Percentiles rank a stretch among this genome's conserved stretches.
phyloP scores from a whole-genome alignment of 148 eudicot species.

The Arctostaphylos glauca region DNA sequence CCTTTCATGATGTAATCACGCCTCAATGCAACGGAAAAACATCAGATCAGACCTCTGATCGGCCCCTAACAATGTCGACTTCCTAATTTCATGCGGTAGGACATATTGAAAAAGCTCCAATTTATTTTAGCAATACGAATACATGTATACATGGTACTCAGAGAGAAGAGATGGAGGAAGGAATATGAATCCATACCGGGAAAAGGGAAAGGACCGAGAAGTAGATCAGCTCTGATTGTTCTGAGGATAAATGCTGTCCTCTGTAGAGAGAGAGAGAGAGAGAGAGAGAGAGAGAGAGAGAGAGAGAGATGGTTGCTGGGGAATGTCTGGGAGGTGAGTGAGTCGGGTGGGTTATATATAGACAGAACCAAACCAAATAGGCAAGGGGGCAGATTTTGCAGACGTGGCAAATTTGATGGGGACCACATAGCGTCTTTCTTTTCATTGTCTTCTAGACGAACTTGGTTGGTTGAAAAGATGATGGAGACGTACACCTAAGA shows the following conservation, averaged over 20 bases:
- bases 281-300: background rate
- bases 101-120: too few species aligned
- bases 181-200: conserved; percentile 4
- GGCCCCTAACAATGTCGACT: background rate
- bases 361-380: background rate
- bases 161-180: background rate
- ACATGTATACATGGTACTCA: background rate
- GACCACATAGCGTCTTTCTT: too few species aligned
- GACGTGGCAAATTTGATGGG: background rate
- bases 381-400: background rate
- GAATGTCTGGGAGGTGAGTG: background rate
- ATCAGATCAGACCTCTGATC: background rate
- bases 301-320: background rate
- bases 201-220: background rate
- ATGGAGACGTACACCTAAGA: too few species aligned
- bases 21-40: background rate
- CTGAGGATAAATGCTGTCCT: background rate
- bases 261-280: background rate
- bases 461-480: too few species aligned
- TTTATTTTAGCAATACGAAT: background rate
- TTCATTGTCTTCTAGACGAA: too few species aligned
- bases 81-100: background rate
- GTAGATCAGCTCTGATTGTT: background rate
- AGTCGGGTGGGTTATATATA: background rate
- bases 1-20: background rate